Evolutionary conservation across 768 basidiomycete species (phyloP).

Genomic region (Rhizopogon salebrosus): DNA sequence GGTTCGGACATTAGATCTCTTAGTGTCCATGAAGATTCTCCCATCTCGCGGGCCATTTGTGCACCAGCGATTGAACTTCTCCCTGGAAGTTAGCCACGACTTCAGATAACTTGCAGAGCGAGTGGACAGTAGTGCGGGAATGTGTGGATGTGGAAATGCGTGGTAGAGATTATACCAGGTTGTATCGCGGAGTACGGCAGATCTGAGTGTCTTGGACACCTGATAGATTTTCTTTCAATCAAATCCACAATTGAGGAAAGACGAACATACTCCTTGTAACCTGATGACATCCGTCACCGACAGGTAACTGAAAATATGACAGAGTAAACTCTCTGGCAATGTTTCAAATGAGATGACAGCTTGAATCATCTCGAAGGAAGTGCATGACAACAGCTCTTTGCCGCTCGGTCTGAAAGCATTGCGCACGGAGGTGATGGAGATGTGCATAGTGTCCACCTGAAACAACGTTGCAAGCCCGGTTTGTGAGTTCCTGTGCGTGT

Average conservation of each 20-base stretch:
- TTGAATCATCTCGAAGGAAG: slow-evolving; percentile 2
- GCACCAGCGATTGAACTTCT: slow-evolving; percentile 1
- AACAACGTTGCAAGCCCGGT: not conserved
- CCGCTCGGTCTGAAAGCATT: not conserved
- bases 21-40: not conserved
- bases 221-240: not conserved
- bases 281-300: not conserved
- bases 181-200: not conserved
- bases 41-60: slow-evolving; percentile 1
- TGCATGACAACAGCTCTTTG: not conserved
- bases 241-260: not conserved
- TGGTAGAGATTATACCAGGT: not conserved
- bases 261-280: not conserved
- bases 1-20: not conserved
- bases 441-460: slow-evolving; percentile 1
- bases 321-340: not conserved
- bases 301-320: not conserved
- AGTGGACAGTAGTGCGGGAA: not conserved
- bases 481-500: not conserved
- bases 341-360: slow-evolving; percentile 1
- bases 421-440: not conserved
- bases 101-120: not conserved
- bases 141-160: not conserved
- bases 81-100: slow-evolving; percentile 1
- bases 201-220: not conserved